Percentiles rank a stretch among this genome's conserved stretches.
These are phyloP conservation scores for Solanum hybrid DNA, from an alignment of 305 asterid genomes.

Conservation along the genomic window DNA sequence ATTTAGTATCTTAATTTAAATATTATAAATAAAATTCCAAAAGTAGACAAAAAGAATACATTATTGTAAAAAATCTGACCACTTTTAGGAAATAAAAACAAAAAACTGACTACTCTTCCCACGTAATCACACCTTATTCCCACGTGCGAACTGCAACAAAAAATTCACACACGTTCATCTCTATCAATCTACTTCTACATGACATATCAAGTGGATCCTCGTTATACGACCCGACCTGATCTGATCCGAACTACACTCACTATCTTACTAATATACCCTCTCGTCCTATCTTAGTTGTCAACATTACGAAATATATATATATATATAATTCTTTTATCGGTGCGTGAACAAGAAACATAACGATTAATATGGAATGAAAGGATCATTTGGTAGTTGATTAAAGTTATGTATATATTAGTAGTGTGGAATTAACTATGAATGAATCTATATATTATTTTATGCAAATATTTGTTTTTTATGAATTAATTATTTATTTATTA, in stretches of 20 bases:
- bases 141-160: not conserved
- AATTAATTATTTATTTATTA: not conserved
- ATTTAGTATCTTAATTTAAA: not conserved
- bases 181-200: not conserved
- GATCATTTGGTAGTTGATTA: not conserved
- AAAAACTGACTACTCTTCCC: not conserved
- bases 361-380: not conserved
- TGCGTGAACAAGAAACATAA: not conserved
- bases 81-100: not conserved
- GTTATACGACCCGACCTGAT: rapidly evolving
- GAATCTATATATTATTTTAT: not conserved
- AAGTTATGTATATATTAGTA: not conserved
- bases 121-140: not conserved
- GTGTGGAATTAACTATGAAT: not conserved
- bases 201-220: not conserved
- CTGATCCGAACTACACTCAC: not conserved
- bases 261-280: not conserved
- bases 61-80: not conserved
- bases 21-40: not conserved
- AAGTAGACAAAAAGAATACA: not conserved
- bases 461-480: too few relatives aligned
- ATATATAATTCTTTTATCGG: not conserved
- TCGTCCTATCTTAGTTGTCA: not conserved
- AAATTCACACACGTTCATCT: not conserved
- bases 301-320: not conserved